Percentiles rank a stretch among this genome's conserved stretches.
Evolutionary conservation across 805 yeast species (phyloP).

Genomic region (Sungouiozyma ichnusensis): DNA sequence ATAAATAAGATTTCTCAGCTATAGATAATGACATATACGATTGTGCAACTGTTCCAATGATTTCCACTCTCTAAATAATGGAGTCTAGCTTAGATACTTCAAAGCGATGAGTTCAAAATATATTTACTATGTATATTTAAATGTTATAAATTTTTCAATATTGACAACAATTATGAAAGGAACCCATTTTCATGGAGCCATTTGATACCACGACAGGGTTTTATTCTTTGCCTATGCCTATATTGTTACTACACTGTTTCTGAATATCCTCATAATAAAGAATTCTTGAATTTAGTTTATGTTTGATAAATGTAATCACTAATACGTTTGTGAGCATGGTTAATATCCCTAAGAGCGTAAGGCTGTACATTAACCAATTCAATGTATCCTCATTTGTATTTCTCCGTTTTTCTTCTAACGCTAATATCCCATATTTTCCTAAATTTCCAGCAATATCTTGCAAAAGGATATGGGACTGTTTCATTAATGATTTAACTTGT

Average conservation of each 20-base stretch:
- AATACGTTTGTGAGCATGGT: slow-evolving; percentile 3
- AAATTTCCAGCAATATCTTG: not conserved
- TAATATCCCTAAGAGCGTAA: slow-evolving; percentile 3
- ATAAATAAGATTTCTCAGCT: slow-evolving; percentile 65
- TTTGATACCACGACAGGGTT: no score
- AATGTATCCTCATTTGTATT: slow-evolving; percentile 8
- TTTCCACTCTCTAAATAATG: no score
- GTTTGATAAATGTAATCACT: slow-evolving; percentile 1
- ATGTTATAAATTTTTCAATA: not conserved
- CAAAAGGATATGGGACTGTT: not conserved
- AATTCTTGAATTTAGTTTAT: not conserved
- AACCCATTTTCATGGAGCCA: no score
- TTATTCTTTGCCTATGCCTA: not conserved
- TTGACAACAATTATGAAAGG: no score
- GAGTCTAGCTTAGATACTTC: no score
- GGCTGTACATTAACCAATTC: slow-evolving; percentile 7
- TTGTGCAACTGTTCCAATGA: not conserved
- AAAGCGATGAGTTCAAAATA: not conserved
- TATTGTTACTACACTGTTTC: not conserved
- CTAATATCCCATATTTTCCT: not conserved
- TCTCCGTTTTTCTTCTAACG: slow-evolving; percentile 3
- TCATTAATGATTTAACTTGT: not conserved
- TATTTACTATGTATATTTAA: not conserved
- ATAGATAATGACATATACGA: slow-evolving; percentile 55
- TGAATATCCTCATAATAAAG: not conserved